Percentiles rank a stretch among this genome's conserved stretches.
Evolutionary conservation across 2,329 filamentous ascomycete genomes (phyloP).

Genomic region (Fusarium hainanense): DNA sequence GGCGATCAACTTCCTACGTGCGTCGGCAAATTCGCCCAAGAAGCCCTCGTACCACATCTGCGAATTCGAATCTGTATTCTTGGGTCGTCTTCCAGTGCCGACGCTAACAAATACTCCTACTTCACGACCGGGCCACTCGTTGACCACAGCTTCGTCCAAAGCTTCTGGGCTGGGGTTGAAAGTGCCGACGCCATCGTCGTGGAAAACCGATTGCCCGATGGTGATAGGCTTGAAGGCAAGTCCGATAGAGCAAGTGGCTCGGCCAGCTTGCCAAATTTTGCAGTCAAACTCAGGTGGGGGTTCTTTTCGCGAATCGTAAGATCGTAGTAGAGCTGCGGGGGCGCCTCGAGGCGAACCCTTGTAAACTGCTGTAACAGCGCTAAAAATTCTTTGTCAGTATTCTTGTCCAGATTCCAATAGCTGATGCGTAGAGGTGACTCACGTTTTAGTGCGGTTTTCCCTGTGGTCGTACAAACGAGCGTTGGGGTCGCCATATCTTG

Average conservation of each 20-base stretch:
- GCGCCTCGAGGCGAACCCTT: conserved; percentile 79
- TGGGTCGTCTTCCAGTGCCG: conserved; percentile 87
- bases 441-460: conserved; percentile 91
- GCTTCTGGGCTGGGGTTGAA: conserved; percentile 91
- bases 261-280: conserved; percentile 95
- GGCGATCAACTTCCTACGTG: conserved; percentile 81
- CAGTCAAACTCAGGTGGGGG: conserved; percentile 91
- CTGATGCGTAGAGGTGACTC: conserved; percentile 53
- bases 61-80: conserved; percentile 72
- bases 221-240: conserved; percentile 96
- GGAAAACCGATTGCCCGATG: conserved; percentile 92
- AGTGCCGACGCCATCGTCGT: conserved; percentile 90
- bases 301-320: conserved; percentile 94
- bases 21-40: conserved; percentile 91
- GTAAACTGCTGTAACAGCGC: conserved; percentile 90
- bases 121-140: conserved; percentile 95
- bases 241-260: conserved; percentile 91
- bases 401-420: background rate
- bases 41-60: conserved; percentile 95
- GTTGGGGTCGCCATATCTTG: conserved; percentile 82
- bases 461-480: conserved; percentile 88
- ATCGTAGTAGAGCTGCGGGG: conserved; percentile 80
- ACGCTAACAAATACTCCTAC: conserved; percentile 93
- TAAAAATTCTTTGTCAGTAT: conserved; percentile 52
- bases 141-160: conserved; percentile 88